Evolutionary conservation across 1,284 basidiomycete species (phyloP).

Genomic region (Inonotus obliquus): DNA sequence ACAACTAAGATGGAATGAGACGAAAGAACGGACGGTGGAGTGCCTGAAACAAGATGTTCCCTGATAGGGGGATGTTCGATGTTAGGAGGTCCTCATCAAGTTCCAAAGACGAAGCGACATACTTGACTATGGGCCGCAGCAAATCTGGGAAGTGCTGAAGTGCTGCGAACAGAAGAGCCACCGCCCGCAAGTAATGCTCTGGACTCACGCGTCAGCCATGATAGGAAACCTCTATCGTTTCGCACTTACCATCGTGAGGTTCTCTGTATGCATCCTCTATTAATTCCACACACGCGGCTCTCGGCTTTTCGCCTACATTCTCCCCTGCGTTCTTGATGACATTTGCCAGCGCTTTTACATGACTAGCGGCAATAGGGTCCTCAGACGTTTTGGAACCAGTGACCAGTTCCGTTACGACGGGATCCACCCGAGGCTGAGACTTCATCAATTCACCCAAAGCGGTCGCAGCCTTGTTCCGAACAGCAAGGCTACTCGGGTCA

Average conservation of each 20-base stretch:
- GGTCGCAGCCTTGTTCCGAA: conserved; percentile 78
- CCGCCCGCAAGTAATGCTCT: conserved; percentile 74
- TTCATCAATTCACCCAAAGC: conserved; percentile 93
- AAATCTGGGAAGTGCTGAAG: conserved; percentile 63
- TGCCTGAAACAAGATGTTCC: conserved; percentile 55
- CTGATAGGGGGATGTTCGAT: conserved; percentile 27
- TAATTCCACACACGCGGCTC: conserved; percentile 70
- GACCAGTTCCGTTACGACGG: conserved; percentile 86
- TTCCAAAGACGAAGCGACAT: conserved; percentile 24
- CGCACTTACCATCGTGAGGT: conserved; percentile 54
- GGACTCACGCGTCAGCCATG: conserved; percentile 10
- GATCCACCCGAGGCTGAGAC: conserved; percentile 80
- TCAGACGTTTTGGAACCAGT: conserved; percentile 66
- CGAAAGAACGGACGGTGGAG: conserved; percentile 56
- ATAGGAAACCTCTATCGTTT: neutral
- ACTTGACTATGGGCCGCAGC: conserved; percentile 69
- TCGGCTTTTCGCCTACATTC: conserved; percentile 76
- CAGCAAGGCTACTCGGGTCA: conserved; percentile 75
- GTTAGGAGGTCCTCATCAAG: neutral
- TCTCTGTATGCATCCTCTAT: conserved; percentile 78
- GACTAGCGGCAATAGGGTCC: conserved; percentile 70
- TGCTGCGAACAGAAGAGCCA: conserved; percentile 65
- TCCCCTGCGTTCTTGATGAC: conserved; percentile 71
- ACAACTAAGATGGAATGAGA: conserved; percentile 66
- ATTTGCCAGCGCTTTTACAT: conserved; percentile 71